Percentiles rank a stretch among this genome's conserved stretches.
Conservation (phyloP, 768 basidiomycete species). For the Leccinellum rugosiceps region DNA sequence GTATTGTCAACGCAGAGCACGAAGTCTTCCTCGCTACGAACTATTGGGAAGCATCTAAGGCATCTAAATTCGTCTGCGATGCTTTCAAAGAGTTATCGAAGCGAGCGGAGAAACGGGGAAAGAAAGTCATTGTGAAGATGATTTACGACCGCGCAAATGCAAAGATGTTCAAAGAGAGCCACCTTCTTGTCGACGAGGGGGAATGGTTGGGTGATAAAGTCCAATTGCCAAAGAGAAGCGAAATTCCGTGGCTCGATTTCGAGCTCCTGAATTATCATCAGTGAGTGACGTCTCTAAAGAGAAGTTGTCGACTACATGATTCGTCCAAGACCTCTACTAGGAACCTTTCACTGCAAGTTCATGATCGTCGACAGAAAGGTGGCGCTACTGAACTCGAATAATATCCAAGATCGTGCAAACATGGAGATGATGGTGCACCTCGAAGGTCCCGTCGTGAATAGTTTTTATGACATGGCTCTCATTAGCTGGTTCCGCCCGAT, state of each 20-base stretch:
- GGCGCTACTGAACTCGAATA: slow-evolving; percentile 63
- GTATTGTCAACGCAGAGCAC: slow-evolving; percentile 56
- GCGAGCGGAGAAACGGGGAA: slow-evolving; percentile 40
- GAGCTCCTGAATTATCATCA: slow-evolving; percentile 58
- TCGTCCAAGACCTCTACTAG: slow-evolving; percentile 43
- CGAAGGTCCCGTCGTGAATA: slow-evolving; percentile 67
- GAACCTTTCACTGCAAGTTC: slow-evolving; percentile 73
- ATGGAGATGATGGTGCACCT: slow-evolving; percentile 65
- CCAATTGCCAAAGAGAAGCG: slow-evolving; percentile 47
- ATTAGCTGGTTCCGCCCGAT: slow-evolving; percentile 55
- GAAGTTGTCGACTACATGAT: not conserved
- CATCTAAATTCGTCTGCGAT: slow-evolving; percentile 48
- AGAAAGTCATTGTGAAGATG: slow-evolving; percentile 59
- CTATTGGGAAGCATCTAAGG: slow-evolving; percentile 53
- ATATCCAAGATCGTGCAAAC: slow-evolving; percentile 58
- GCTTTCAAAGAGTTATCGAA: slow-evolving; percentile 52
- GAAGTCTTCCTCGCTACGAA: slow-evolving; percentile 71
- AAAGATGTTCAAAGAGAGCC: slow-evolving; percentile 47
- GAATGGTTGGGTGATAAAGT: slow-evolving; percentile 46
- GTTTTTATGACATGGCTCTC: slow-evolving; percentile 67
- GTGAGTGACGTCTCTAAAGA: slow-evolving; percentile 11
- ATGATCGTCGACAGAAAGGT: slow-evolving; percentile 67
- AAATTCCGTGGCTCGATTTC: slow-evolving; percentile 59
- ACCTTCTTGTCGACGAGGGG: slow-evolving; percentile 42
- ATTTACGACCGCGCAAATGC: slow-evolving; percentile 67